A percentile compares a stretch with the other conserved stretches of the same genome.
phyloP scores from a whole-genome alignment of 768 basidiomycete genomes.

The Phaffia australis region DNA sequence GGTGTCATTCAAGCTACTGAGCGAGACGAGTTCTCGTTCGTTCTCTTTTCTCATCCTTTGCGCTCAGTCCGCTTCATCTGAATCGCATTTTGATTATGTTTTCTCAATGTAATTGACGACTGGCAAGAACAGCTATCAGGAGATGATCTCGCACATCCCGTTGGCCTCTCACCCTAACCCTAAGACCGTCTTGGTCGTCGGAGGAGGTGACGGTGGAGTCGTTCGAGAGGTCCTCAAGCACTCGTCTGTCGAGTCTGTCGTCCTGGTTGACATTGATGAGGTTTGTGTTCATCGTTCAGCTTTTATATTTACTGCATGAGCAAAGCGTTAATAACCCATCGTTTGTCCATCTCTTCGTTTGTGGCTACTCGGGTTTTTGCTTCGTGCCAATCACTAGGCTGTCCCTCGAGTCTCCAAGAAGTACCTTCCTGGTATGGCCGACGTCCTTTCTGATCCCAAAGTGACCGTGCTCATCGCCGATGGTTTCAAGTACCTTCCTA shows the following conservation, averaged over 20 bases:
- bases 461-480: constrained; percentile 83
- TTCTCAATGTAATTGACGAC: neutral
- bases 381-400: constrained; percentile 46
- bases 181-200: constrained; percentile 89
- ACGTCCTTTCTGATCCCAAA: constrained; percentile 62
- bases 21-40: constrained; percentile 95
- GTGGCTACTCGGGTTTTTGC: neutral
- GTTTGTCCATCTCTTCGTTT: neutral
- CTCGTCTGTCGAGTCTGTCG: constrained; percentile 74
- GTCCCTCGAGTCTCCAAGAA: constrained; percentile 88
- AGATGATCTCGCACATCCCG: constrained; percentile 97
- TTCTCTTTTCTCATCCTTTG: constrained; percentile 26
- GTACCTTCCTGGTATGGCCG: constrained; percentile 89
- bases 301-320: neutral
- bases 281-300: constrained; percentile 38
- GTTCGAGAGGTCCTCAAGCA: constrained; percentile 96
- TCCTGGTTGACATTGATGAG: constrained; percentile 98
- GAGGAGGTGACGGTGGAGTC: constrained; percentile 96
- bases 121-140: constrained; percentile 62
- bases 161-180: constrained; percentile 92
- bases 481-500: constrained; percentile 90
- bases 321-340: too few species aligned
- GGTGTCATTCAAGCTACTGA: constrained; percentile 95
- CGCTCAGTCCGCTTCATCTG: too few species aligned
- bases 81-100: neutral